These are phyloP conservation scores for Cochlearia excelsa DNA, from an alignment of 345 rosid species.

Conservation along the genomic window DNA sequence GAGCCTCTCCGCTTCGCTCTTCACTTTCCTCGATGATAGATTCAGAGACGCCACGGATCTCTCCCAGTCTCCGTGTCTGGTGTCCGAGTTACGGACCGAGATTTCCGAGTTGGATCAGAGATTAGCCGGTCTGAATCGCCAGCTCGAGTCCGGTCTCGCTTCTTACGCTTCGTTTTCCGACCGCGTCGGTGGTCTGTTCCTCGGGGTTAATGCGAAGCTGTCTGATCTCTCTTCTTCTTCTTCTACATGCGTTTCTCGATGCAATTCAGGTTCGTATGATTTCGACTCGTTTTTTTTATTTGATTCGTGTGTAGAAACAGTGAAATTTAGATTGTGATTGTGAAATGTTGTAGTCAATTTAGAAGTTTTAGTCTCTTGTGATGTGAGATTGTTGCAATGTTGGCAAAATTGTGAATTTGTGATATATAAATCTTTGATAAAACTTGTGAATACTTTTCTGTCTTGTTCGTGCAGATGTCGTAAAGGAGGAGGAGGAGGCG, in stretches of 20 bases:
- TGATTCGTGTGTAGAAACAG: background rate
- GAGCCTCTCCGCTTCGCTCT: slow-evolving; percentile 44
- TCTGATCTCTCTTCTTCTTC: slow-evolving; percentile 55
- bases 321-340: background rate
- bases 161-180: slow-evolving; percentile 68
- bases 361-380: background rate
- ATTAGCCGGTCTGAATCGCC: slow-evolving; percentile 48
- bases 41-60: slow-evolving; percentile 47
- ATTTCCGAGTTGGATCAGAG: slow-evolving; percentile 57
- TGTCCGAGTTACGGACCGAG: slow-evolving; percentile 53
- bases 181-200: slow-evolving; percentile 42
- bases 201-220: slow-evolving; percentile 44
- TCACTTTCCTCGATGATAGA: slow-evolving; percentile 53
- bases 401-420: slow-evolving; percentile 12
- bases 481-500: slow-evolving; percentile 30
- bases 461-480: slow-evolving; percentile 38
- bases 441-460: background rate
- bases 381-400: slow-evolving; percentile 1
- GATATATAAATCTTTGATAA: background rate
- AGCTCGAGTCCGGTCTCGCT: slow-evolving; percentile 50
- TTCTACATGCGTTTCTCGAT: slow-evolving; percentile 35
- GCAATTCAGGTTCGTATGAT: slow-evolving; percentile 46
- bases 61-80: slow-evolving; percentile 41
- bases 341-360: background rate
- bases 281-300: background rate